These are phyloP conservation scores for Aspergillus udagawae DNA, from an alignment of 2,329 filamentous ascomycete genomes.

Conservation along the genomic window DNA sequence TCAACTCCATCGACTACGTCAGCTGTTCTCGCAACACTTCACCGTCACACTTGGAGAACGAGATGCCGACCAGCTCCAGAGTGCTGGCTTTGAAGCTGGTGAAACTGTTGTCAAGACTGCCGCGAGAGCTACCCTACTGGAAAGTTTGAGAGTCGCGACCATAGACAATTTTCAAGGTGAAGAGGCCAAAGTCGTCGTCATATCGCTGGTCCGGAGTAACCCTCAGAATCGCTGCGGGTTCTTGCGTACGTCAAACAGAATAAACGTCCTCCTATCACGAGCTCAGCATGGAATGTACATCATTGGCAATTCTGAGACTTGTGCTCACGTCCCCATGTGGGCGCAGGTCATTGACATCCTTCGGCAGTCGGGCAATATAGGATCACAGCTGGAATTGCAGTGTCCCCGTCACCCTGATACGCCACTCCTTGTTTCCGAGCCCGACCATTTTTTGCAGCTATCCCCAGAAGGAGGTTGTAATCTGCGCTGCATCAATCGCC, in stretches of 20 bases:
- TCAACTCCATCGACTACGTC: constrained; percentile 48
- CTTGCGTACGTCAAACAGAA: constrained; percentile 60
- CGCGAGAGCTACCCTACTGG: constrained; percentile 43
- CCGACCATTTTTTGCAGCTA: constrained; percentile 55
- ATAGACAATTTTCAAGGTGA: constrained; percentile 77
- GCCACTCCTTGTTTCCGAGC: constrained; percentile 46
- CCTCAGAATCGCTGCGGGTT: constrained; percentile 57
- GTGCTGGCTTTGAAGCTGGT: constrained; percentile 31
- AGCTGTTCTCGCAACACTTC: constrained; percentile 42
- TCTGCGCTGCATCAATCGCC: constrained; percentile 44
- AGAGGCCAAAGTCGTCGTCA: constrained; percentile 66
- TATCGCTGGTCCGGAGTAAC: constrained; percentile 71
- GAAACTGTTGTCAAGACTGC: not conserved
- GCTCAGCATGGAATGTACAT: constrained; percentile 68
- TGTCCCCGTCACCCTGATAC: constrained; percentile 60
- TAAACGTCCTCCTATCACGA: constrained; percentile 65
- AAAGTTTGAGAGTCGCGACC: constrained; percentile 56
- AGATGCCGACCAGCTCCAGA: constrained; percentile 54
- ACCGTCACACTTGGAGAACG: constrained; percentile 62
- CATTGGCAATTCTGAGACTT: constrained; percentile 63
- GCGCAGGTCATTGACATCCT: constrained; percentile 54
- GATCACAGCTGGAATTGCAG: constrained; percentile 49
- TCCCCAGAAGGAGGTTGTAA: constrained; percentile 62
- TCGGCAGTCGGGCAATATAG: constrained; percentile 43
- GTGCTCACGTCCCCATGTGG: constrained; percentile 60